phyloP scores from a whole-genome alignment of 2,329 filamentous ascomycete genomes.

The Coleophoma cylindrospora region DNA sequence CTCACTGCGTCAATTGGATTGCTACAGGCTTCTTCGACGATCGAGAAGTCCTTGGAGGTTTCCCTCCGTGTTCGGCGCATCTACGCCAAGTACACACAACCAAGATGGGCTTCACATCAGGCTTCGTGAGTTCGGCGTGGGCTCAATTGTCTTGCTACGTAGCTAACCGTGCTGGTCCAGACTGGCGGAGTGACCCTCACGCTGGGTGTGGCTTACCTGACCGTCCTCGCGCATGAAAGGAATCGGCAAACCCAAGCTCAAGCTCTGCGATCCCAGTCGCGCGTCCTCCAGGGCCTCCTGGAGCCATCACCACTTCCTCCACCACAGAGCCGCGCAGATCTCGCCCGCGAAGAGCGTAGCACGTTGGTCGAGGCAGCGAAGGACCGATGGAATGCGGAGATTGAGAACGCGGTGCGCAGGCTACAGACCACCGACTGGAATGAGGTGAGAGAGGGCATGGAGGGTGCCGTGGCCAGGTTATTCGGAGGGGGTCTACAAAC shows the following conservation, averaged over 20 bases:
- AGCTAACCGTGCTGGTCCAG: conserved; percentile 34
- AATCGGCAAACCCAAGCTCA: conserved; percentile 57
- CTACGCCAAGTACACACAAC: not conserved
- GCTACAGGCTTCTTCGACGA: not conserved
- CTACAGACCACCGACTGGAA: conserved; percentile 63
- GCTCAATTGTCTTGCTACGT: conserved; percentile 1
- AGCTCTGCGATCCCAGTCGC: conserved; percentile 50
- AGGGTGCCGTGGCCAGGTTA: conserved; percentile 41
- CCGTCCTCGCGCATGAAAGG: conserved; percentile 63
- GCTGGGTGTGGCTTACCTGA: conserved; percentile 67
- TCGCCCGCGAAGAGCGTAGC: conserved; percentile 45
- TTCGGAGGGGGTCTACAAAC: conserved; percentile 23
- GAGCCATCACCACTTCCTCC: conserved; percentile 41
- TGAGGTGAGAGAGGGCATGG: conserved; percentile 52
- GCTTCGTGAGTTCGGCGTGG: conserved; percentile 55
- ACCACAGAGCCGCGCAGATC: conserved; percentile 45
- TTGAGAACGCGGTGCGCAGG: conserved; percentile 61
- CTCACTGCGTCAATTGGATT: conserved; percentile 7
- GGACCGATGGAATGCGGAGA: conserved; percentile 72
- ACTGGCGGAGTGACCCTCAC: conserved; percentile 73
- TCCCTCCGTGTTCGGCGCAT: conserved; percentile 11
- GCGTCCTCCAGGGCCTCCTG: conserved; percentile 46
- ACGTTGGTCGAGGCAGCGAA: conserved; percentile 64
- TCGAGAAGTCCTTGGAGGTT: not conserved
- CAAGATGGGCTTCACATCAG: conserved; percentile 67